A percentile compares a stretch with the other conserved stretches of the same genome.
Evolutionary conservation across 441 rosid genomes (phyloP).

Genomic region (Pelargonium citronellum): DNA sequence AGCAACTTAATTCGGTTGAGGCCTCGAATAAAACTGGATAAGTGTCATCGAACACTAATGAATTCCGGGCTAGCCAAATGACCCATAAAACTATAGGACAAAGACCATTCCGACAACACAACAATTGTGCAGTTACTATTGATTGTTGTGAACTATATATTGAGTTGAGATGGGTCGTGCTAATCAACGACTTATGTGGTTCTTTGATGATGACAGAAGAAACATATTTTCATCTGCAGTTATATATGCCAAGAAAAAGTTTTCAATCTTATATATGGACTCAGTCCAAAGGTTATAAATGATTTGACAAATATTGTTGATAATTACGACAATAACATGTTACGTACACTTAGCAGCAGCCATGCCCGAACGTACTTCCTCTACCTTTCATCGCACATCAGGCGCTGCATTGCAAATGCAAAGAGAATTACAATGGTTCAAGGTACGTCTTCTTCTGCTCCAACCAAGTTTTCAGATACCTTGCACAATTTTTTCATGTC

Average conservation of each 20-base stretch:
- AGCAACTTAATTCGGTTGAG: no score
- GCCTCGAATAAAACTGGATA: no score
- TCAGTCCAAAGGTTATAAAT: neutral
- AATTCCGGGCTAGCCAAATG: no score
- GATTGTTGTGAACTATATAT: no score
- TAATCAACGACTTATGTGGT: neutral
- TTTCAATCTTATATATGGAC: conserved; percentile 11
- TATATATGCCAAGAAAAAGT: conserved; percentile 2
- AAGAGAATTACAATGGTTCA: conserved; percentile 20
- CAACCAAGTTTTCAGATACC: no score
- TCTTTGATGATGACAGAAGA: neutral
- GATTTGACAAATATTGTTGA: neutral
- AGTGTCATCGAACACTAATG: no score
- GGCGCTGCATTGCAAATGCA: conserved; percentile 20
- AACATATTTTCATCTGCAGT: conserved; percentile 9
- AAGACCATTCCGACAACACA: no score
- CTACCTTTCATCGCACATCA: neutral
- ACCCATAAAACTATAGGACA: no score
- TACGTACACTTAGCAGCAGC: conserved; percentile 12
- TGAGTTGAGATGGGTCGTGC: neutral
- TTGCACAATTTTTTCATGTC: no score
- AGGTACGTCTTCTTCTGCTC: no score
- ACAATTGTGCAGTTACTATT: no score
- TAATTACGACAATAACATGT: neutral
- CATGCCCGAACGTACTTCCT: neutral